A percentile compares a stretch with the other conserved stretches of the same genome.
Conservation (phyloP, 2,329 filamentous ascomycete species). For the Madurella mycetomatis region DNA sequence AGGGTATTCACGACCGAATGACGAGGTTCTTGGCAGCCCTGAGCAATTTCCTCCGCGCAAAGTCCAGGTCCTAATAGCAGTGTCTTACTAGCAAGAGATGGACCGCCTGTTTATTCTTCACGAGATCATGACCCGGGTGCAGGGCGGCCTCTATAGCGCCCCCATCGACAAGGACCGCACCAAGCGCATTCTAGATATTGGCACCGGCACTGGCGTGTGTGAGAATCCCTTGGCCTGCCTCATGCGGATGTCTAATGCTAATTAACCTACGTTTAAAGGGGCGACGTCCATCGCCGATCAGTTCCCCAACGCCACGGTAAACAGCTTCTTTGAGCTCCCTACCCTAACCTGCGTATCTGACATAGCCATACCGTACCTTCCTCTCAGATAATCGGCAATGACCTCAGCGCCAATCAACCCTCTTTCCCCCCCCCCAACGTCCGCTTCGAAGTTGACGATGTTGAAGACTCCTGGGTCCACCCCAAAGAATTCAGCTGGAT, state of each 20-base stretch:
- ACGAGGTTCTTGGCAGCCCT: slow-evolving; percentile 17
- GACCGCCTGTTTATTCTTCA: slow-evolving; percentile 28
- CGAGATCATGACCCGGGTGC: slow-evolving; percentile 12
- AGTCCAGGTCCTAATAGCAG: background rate
- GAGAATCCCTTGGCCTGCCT: background rate
- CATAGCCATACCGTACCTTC: slow-evolving; percentile 34
- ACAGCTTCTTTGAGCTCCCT: background rate
- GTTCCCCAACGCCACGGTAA: slow-evolving; percentile 26
- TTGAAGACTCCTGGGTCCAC: slow-evolving; percentile 29
- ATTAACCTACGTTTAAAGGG: slow-evolving; percentile 21
- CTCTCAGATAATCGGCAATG: slow-evolving; percentile 29
- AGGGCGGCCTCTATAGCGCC: slow-evolving; percentile 28
- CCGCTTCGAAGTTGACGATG: slow-evolving; percentile 36
- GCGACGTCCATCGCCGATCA: slow-evolving; percentile 36
- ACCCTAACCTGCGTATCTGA: slow-evolving; percentile 27
- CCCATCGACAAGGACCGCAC: slow-evolving; percentile 29
- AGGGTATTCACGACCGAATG: slow-evolving; percentile 28
- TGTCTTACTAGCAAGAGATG: slow-evolving; percentile 26
- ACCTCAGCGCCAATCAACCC: slow-evolving; percentile 31
- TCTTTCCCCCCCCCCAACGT: slow-evolving; percentile 32
- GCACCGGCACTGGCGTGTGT: slow-evolving; percentile 42
- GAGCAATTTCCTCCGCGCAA: slow-evolving; percentile 7
- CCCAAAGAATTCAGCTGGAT: slow-evolving; percentile 32
- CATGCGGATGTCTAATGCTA: background rate
- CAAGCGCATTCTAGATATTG: slow-evolving; percentile 40